Evolutionary conservation across 2,329 filamentous ascomycete genomes (phyloP).

Genomic region (Zasmidium angulare): DNA sequence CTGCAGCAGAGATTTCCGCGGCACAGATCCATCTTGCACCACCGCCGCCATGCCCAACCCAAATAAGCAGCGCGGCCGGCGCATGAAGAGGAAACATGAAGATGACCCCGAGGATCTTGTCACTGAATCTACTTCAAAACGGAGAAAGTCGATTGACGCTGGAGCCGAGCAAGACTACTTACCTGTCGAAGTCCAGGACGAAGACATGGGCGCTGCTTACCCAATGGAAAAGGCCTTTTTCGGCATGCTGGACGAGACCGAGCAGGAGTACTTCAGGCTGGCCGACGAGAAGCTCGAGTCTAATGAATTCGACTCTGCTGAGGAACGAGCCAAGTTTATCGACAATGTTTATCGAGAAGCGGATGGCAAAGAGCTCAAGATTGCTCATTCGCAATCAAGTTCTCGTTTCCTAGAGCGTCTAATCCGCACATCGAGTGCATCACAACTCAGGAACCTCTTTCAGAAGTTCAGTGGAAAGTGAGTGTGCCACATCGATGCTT

Average conservation of each 20-base stretch:
- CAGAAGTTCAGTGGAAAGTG: constrained; percentile 77
- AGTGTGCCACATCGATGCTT: constrained; percentile 27
- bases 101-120: constrained; percentile 39
- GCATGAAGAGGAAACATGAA: constrained; percentile 55
- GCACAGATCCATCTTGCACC: constrained; percentile 3
- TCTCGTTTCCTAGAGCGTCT: constrained; percentile 89
- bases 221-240: constrained; percentile 74
- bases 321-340: constrained; percentile 59
- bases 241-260: constrained; percentile 85
- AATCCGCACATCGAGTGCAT: constrained; percentile 74
- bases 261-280: constrained; percentile 92
- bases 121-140: constrained; percentile 39
- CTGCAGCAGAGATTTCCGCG: constrained; percentile 11
- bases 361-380: constrained; percentile 88
- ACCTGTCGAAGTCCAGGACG: constrained; percentile 22
- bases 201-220: constrained; percentile 30
- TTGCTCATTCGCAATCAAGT: constrained; percentile 93
- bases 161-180: constrained; percentile 29
- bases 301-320: constrained; percentile 67
- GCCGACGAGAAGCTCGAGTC: constrained; percentile 83
- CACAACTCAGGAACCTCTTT: constrained; percentile 85
- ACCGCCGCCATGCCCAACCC: constrained; percentile 56
- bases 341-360: constrained; percentile 85
- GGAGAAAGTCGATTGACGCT: constrained; percentile 39
- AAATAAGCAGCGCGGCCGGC: constrained; percentile 58